phyloP scores from a whole-genome alignment of 768 basidiomycete genomes.

The Rhodotorula sphaerocarpa region DNA sequence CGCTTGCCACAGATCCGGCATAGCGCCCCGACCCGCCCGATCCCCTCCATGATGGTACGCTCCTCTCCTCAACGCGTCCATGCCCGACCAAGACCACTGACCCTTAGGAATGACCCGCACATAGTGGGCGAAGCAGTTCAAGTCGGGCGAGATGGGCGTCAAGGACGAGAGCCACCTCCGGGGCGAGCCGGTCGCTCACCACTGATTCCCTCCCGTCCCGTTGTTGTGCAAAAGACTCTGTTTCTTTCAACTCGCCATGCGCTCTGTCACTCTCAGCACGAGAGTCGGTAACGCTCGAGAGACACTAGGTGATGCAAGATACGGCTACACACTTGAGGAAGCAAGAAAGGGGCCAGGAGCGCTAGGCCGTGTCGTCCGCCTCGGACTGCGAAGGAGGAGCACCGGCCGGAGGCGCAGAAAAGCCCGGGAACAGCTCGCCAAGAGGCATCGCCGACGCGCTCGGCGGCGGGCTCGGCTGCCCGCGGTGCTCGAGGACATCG shows the following conservation, averaged over 20 bases:
- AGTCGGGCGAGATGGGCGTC: conserved; percentile 39
- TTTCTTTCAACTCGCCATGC: too few relatives aligned
- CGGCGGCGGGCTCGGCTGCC: background rate
- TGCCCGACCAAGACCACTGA: background rate
- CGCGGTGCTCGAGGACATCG: background rate
- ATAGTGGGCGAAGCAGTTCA: conserved; percentile 54
- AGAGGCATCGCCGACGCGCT: background rate
- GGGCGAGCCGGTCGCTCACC: conserved; percentile 18
- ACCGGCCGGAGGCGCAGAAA: too few relatives aligned
- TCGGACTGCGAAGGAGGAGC: too few relatives aligned
- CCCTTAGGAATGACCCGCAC: background rate
- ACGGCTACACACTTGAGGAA: too few relatives aligned
- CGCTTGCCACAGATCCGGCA: conserved; percentile 50
- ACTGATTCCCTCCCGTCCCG: too few relatives aligned
- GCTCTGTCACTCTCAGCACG: too few relatives aligned
- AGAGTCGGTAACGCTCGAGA: too few relatives aligned
- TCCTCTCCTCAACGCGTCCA: background rate
- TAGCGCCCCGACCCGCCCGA: conserved; percentile 57
- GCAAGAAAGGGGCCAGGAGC: too few relatives aligned
- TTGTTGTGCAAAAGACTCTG: too few relatives aligned
- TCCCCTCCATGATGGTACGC: conserved; percentile 71
- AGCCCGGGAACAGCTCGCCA: background rate
- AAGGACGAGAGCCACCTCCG: conserved; percentile 31
- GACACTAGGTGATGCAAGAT: too few relatives aligned
- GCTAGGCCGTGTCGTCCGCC: too few relatives aligned